Conservation (phyloP, 2,329 filamentous ascomycete species). For the Cercospora janseana region DNA sequence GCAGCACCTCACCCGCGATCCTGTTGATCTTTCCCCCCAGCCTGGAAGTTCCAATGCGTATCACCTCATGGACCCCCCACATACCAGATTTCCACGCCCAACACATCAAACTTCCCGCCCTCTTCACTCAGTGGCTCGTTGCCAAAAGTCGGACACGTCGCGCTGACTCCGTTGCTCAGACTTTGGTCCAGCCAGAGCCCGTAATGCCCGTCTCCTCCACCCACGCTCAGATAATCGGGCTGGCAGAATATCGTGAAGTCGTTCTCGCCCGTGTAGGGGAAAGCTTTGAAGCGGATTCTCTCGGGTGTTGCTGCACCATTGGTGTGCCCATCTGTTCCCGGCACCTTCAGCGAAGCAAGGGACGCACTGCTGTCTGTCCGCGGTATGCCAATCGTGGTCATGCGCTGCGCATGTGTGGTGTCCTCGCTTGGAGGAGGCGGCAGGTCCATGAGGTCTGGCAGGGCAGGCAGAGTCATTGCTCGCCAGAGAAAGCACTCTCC, state of each 20-base stretch:
- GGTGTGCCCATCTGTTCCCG: conserved; percentile 28
- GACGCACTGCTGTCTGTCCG: conserved; percentile 31
- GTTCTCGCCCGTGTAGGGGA: conserved; percentile 92
- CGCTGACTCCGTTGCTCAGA: conserved; percentile 79
- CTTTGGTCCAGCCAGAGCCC: conserved; percentile 90
- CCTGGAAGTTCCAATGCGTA: no score
- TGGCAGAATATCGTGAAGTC: conserved; percentile 97
- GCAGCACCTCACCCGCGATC: no score
- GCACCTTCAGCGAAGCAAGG: conserved; percentile 30
- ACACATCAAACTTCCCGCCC: conserved; percentile 83
- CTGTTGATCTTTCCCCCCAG: no score
- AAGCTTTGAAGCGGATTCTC: conserved; percentile 90
- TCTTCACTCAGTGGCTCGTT: conserved; percentile 93
- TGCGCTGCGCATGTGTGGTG: conserved; percentile 60
- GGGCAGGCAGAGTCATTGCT: conserved; percentile 62
- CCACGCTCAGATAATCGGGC: conserved; percentile 76
- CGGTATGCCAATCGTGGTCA: conserved; percentile 55
- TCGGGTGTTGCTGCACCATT: conserved; percentile 57
- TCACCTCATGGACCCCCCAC: no score
- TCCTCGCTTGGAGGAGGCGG: conserved; percentile 69
- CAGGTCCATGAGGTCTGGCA: conserved; percentile 54
- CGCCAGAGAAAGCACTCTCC: conserved; percentile 95
- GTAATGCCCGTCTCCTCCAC: conserved; percentile 82
- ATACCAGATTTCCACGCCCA: conserved; percentile 93
- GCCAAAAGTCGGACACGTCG: conserved; percentile 83